A percentile compares a stretch with the other conserved stretches of the same genome.
These are phyloP conservation scores for Ustilago hordei DNA, from an alignment of 1,284 basidiomycete species.

Conservation along the genomic window DNA sequence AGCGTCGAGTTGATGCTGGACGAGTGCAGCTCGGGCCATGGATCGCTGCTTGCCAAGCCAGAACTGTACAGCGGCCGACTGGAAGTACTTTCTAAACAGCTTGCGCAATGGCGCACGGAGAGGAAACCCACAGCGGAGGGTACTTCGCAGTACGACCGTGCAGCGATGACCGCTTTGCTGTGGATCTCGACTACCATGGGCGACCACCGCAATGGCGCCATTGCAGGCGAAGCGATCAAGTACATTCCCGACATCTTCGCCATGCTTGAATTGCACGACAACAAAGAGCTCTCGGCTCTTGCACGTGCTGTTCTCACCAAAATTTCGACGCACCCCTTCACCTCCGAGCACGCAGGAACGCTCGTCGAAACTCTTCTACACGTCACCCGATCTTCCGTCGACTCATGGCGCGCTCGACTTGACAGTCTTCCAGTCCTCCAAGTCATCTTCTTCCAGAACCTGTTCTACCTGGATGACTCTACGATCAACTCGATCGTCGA, in stretches of 20 bases:
- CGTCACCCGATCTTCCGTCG: slow-evolving; percentile 51
- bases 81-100: slow-evolving; percentile 71
- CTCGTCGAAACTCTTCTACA: slow-evolving; percentile 57
- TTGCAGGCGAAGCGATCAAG: slow-evolving; percentile 58
- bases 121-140: slow-evolving; percentile 70
- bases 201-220: slow-evolving; percentile 63
- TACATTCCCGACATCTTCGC: slow-evolving; percentile 67
- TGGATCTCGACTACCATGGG: slow-evolving; percentile 67
- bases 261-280: slow-evolving; percentile 67
- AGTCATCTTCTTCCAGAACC: slow-evolving; percentile 68
- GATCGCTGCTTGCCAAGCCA: slow-evolving; percentile 73
- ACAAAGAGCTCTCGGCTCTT: slow-evolving; percentile 59
- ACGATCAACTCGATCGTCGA: slow-evolving; percentile 55
- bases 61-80: slow-evolving; percentile 72
- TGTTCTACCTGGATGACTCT: slow-evolving; percentile 59
- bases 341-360: slow-evolving; percentile 42
- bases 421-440: slow-evolving; percentile 65
- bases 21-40: slow-evolving; percentile 75
- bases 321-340: slow-evolving; percentile 61
- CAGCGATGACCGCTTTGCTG: slow-evolving; percentile 58
- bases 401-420: slow-evolving; percentile 65
- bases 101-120: slow-evolving; percentile 65
- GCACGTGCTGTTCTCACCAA: slow-evolving; percentile 61
- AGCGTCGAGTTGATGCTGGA: slow-evolving; percentile 77
- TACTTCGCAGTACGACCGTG: slow-evolving; percentile 65